Percentiles rank a stretch among this genome's conserved stretches.
These are phyloP conservation scores for Darksidea phi DNA, from an alignment of 495 filamentous ascomycete species.

Conservation along the genomic window DNA sequence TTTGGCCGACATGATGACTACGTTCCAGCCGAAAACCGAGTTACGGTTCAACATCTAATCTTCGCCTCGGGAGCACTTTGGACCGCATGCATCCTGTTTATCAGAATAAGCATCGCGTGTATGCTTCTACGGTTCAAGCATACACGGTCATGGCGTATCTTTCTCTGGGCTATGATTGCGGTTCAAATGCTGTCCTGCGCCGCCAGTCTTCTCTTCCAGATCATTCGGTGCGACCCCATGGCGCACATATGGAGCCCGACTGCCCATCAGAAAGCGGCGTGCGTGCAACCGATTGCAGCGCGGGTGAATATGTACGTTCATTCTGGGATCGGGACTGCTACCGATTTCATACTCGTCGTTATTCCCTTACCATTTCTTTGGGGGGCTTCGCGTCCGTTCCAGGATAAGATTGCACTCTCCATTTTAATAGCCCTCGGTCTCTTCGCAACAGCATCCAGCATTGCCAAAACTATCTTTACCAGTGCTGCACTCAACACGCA, in stretches of 20 bases:
- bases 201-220: conserved; percentile 32
- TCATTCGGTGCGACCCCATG: conserved; percentile 39
- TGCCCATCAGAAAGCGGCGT: conserved; percentile 29
- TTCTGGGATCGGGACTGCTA: conserved; percentile 35
- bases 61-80: conserved; percentile 28
- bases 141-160: conserved; percentile 27
- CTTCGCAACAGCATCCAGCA: conserved; percentile 36
- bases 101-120: conserved; percentile 42
- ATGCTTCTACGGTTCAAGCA: conserved; percentile 42
- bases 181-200: conserved; percentile 33
- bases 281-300: conserved; percentile 19
- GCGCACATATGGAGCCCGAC: conserved; percentile 37
- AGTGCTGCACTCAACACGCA: conserved; percentile 32
- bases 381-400: conserved; percentile 38
- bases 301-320: conserved; percentile 35
- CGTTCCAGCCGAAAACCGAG: conserved; percentile 14
- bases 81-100: conserved; percentile 36
- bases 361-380: conserved; percentile 43
- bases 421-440: conserved; percentile 43
- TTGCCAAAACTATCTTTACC: conserved; percentile 38
- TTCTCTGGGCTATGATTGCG: conserved; percentile 36
- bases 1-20: conserved; percentile 40
- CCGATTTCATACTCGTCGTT: conserved; percentile 40
- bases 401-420: conserved; percentile 38
- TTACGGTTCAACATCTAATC: conserved; percentile 34